A percentile compares a stretch with the other conserved stretches of the same genome.
These are phyloP conservation scores for Volvox carteri DNA, from an alignment of 163 green algal genomes.

Conservation along the genomic window DNA sequence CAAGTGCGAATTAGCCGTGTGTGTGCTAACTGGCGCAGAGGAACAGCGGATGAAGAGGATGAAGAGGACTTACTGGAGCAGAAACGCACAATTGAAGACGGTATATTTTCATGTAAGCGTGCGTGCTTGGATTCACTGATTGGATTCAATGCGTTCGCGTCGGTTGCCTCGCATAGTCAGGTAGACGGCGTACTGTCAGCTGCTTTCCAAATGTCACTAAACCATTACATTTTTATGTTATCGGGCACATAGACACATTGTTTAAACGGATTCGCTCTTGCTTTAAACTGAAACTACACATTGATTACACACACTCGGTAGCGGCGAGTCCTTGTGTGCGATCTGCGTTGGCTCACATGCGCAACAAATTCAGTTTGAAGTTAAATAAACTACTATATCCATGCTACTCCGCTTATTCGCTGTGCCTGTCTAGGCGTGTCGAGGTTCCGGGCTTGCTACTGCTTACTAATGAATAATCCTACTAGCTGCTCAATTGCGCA, in stretches of 20 bases:
- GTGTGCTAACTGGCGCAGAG: not conserved
- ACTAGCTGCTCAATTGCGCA: too few species aligned
- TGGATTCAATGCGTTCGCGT: not conserved
- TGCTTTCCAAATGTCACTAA: not conserved
- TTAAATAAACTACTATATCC: too few species aligned
- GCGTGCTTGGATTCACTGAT: not conserved
- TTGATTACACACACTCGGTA: not conserved
- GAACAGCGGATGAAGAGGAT: not conserved
- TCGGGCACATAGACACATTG: not conserved
- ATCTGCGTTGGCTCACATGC: too few species aligned
- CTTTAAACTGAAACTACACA: not conserved
- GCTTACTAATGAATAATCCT: too few species aligned
- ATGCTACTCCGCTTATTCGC: too few species aligned
- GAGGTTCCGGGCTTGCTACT: too few species aligned
- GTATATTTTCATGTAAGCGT: slow-evolving; percentile 24
- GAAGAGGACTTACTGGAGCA: slow-evolving; percentile 44
- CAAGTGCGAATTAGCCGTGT: not conserved
- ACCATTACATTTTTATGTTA: too few species aligned
- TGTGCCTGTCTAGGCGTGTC: too few species aligned
- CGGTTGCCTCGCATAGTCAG: not conserved
- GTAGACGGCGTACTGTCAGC: not conserved
- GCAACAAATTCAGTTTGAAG: too few species aligned
- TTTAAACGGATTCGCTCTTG: not conserved
- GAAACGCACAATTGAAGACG: slow-evolving; percentile 27
- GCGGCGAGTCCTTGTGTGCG: too few species aligned